Percentiles rank a stretch among this genome's conserved stretches.
Conservation (phyloP, 1,284 basidiomycete genomes). For the Moniliophthora roreri region DNA sequence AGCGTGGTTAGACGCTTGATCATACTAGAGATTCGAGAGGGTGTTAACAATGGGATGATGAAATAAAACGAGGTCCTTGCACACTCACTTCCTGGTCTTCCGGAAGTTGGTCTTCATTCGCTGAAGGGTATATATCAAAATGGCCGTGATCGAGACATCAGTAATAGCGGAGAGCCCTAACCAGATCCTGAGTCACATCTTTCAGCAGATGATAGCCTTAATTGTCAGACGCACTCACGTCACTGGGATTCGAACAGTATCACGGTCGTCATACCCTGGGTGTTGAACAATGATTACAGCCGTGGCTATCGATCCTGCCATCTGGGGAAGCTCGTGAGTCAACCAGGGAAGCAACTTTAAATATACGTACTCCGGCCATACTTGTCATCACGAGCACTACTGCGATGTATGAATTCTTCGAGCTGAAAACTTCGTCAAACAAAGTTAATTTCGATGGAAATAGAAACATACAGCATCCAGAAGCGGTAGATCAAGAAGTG, state of each 20-base stretch:
- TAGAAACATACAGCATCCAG: neutral
- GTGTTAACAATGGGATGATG: neutral
- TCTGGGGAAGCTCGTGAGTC: neutral
- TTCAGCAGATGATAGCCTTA: neutral
- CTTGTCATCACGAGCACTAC: neutral
- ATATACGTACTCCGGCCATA: neutral
- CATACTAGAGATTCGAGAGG: neutral
- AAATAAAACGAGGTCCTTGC: too few relatives aligned
- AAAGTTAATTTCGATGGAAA: neutral
- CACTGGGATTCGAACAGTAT: neutral
- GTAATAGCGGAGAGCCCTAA: neutral
- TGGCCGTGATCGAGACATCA: neutral
- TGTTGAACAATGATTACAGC: neutral
- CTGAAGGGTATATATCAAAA: conserved; percentile 1
- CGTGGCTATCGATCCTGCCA: neutral
- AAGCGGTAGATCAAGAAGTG: neutral
- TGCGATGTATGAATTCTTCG: neutral
- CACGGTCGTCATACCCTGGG: neutral
- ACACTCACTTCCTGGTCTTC: neutral
- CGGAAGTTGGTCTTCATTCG: neutral
- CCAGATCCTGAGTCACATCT: neutral
- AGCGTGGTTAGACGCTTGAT: neutral
- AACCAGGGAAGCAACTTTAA: neutral
- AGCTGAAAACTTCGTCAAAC: neutral
- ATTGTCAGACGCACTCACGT: neutral